These are phyloP conservation scores for Crepidotus variabilis DNA, from an alignment of 768 basidiomycete species.

Conservation along the genomic window DNA sequence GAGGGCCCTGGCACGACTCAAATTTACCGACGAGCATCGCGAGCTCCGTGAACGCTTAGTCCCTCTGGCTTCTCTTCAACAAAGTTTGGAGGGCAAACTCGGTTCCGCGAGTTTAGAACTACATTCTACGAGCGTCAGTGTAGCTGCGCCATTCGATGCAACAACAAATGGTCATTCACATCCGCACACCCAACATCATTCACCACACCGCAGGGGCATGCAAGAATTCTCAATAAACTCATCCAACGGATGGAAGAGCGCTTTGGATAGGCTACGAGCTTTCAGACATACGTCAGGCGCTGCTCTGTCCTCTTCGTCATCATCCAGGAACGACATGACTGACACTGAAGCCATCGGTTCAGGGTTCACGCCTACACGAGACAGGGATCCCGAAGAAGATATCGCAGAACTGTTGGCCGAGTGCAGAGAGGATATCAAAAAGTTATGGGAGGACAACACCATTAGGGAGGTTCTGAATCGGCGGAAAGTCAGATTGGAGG, in stretches of 20 bases:
- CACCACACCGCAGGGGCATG: constrained; percentile 21
- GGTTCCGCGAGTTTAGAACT: constrained; percentile 57
- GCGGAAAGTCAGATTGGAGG: constrained; percentile 57
- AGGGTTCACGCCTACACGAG: constrained; percentile 17
- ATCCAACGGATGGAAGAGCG: constrained; percentile 63
- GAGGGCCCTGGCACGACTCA: constrained; percentile 36
- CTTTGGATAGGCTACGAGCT: constrained; percentile 50
- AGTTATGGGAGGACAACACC: constrained; percentile 62
- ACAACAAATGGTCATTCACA: too few species aligned
- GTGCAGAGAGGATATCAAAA: constrained; percentile 63
- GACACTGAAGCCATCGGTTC: constrained; percentile 5
- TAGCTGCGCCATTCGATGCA: constrained; percentile 39
- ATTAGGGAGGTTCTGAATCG: constrained; percentile 57
- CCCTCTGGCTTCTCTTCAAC: constrained; percentile 54
- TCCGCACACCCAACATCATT: neutral
- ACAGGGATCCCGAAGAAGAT: constrained; percentile 47
- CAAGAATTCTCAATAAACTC: constrained; percentile 61
- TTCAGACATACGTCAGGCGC: constrained; percentile 22
- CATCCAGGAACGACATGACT: neutral
- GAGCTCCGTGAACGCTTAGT: constrained; percentile 54
- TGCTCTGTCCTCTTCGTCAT: constrained; percentile 4
- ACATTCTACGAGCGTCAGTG: constrained; percentile 32
- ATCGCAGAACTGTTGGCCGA: constrained; percentile 54
- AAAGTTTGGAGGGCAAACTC: constrained; percentile 54
- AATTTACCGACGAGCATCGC: constrained; percentile 61